phyloP scores from a whole-genome alignment of 148 eudicot species.

The Mesembryanthemum crystallinum region DNA sequence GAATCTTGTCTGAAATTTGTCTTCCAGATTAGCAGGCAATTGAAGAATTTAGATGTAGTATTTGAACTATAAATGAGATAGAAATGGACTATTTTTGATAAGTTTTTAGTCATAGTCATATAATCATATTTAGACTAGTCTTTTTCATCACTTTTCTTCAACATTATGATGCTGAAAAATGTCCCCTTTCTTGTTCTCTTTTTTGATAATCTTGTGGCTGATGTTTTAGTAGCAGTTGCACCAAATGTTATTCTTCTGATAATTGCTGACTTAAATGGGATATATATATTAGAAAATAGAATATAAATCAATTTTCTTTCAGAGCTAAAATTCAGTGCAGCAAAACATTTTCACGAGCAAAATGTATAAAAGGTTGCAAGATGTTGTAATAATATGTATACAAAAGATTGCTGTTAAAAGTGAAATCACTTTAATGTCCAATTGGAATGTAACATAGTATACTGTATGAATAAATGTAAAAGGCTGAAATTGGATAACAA shows the following conservation, averaged over 20 bases:
- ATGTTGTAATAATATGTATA: not conserved
- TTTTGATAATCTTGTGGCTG: not conserved
- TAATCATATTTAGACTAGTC: not conserved
- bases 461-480: too few relatives aligned
- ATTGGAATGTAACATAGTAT: too few relatives aligned
- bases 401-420: not conserved
- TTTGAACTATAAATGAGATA: not conserved
- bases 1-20: not conserved
- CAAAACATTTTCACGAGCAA: not conserved
- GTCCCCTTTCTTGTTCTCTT: not conserved
- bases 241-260: not conserved
- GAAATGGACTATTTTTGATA: not conserved
- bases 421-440: not conserved
- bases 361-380: not conserved
- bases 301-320: not conserved
- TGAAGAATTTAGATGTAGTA: slow-evolving; percentile 6
- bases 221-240: not conserved
- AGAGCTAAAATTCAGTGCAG: not conserved
- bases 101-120: not conserved
- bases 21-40: not conserved
- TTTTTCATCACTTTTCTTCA: not conserved
- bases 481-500: not conserved
- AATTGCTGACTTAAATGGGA: not conserved
- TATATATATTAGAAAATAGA: too few relatives aligned
- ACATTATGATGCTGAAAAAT: not conserved